phyloP scores from a whole-genome alignment of 1,284 basidiomycete species.

The Cryptococcus floricola region DNA sequence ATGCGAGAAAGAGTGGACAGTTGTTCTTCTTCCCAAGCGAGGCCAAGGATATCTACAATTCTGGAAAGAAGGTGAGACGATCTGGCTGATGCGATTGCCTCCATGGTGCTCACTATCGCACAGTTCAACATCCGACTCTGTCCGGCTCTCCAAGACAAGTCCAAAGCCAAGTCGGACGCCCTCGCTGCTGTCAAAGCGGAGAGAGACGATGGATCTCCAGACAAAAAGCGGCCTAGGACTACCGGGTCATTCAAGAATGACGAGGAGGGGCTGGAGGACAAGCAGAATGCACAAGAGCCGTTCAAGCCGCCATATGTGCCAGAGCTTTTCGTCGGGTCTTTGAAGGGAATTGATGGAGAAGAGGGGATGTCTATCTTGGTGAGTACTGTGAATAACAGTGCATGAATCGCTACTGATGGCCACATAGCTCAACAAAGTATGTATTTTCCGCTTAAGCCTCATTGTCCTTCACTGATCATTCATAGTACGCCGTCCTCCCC shows the following conservation, averaged over 20 bases:
- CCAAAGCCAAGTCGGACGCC: constrained; percentile 32
- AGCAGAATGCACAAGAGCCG: constrained; percentile 56
- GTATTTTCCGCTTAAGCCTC: not conserved
- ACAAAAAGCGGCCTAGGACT: constrained; percentile 34
- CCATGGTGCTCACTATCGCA: no score
- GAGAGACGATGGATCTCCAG: constrained; percentile 15
- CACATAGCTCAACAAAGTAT: constrained; percentile 64
- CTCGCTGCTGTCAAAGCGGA: constrained; percentile 16
- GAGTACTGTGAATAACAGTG: constrained; percentile 36
- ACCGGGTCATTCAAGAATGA: constrained; percentile 1
- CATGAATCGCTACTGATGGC: not conserved
- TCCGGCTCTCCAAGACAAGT: constrained; percentile 72
- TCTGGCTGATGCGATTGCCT: not conserved
- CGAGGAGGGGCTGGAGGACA: constrained; percentile 22
- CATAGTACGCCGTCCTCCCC: constrained; percentile 66
- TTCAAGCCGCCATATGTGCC: constrained; percentile 75
- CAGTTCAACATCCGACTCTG: constrained; percentile 79
- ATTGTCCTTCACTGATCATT: not conserved
- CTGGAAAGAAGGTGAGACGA: constrained; percentile 59
- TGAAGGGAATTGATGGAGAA: constrained; percentile 61
- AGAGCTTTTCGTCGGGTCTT: constrained; percentile 66
- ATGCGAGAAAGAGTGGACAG: constrained; percentile 63
- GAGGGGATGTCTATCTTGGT: constrained; percentile 71
- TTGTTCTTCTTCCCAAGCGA: constrained; percentile 72
- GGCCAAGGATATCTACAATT: constrained; percentile 58